A percentile compares a stretch with the other conserved stretches of the same genome.
These are phyloP conservation scores for Alternaria brassicae DNA, from an alignment of 2,329 filamentous ascomycete genomes.

Conservation along the genomic window DNA sequence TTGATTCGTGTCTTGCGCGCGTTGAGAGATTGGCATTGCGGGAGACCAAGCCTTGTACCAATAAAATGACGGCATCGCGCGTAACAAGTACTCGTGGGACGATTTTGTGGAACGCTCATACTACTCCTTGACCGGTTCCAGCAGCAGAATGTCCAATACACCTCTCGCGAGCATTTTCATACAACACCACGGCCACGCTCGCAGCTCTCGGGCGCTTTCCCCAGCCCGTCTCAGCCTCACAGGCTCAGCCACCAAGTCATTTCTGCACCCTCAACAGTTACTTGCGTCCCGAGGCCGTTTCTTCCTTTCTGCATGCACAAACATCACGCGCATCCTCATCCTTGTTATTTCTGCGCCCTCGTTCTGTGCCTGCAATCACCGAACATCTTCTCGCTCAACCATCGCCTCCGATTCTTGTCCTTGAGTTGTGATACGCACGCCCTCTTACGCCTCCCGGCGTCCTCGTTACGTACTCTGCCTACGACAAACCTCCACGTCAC, in stretches of 20 bases:
- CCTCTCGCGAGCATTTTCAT: background rate
- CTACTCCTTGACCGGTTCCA: too few relatives aligned
- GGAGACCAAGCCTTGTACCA: constrained; percentile 1
- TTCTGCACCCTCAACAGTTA: background rate
- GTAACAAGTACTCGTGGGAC: constrained; percentile 8
- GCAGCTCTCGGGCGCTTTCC: background rate
- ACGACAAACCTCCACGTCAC: constrained; percentile 9
- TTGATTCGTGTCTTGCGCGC: constrained; percentile 5
- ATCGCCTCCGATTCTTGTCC: background rate
- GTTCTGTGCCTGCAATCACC: background rate
- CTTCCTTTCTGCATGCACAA: background rate
- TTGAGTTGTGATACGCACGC: background rate
- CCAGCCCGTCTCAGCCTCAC: background rate
- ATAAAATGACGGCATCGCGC: constrained; percentile 27
- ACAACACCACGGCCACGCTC: background rate
- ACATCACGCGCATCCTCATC: background rate
- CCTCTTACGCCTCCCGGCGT: background rate
- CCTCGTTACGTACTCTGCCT: background rate
- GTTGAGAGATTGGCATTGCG: constrained; percentile 8
- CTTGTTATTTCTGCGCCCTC: background rate
- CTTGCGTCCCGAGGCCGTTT: background rate
- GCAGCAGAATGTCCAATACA: too few relatives aligned
- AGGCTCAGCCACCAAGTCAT: background rate
- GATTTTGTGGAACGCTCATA: background rate
- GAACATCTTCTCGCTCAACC: background rate